These are phyloP conservation scores for Adansonia gregorii DNA, from an alignment of 441 rosid species.

Conservation along the genomic window DNA sequence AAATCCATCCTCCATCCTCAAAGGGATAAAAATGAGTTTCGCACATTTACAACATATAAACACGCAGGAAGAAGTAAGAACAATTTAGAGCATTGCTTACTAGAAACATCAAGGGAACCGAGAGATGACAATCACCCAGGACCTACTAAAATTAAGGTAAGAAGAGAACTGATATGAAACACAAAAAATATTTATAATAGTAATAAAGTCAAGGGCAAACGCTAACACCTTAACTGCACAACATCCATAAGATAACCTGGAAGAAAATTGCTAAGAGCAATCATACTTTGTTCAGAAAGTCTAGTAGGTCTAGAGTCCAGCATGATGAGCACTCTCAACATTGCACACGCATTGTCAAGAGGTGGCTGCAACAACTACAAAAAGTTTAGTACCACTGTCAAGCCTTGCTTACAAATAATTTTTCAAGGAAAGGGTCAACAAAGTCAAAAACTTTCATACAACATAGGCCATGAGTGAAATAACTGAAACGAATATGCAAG, in stretches of 20 bases:
- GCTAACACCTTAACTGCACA: constrained; percentile 52
- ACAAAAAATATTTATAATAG: not conserved
- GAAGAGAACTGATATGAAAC: constrained; percentile 10
- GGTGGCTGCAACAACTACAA: constrained; percentile 56
- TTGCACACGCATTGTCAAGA: constrained; percentile 69
- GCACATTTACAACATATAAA: not conserved
- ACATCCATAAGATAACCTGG: constrained; percentile 63
- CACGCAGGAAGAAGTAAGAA: not conserved
- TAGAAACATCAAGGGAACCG: not conserved
- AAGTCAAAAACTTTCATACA: not conserved
- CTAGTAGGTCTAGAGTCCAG: constrained; percentile 77
- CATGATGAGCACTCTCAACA: constrained; percentile 64
- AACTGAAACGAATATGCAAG: not conserved
- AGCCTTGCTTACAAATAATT: not conserved
- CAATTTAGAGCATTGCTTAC: not conserved
- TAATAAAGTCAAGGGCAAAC: not conserved
- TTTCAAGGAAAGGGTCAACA: not conserved
- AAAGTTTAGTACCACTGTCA: constrained; percentile 23
- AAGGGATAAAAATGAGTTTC: not conserved
- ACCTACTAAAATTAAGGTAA: not conserved
- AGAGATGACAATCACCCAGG: constrained; percentile 9
- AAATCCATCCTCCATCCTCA: not conserved
- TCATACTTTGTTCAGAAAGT: constrained; percentile 63
- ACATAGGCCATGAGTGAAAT: not conserved
- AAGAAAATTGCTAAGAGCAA: constrained; percentile 54